A percentile compares a stretch with the other conserved stretches of the same genome.
Conservation (phyloP, 2,329 filamentous ascomycete species). For the Hypoxylon sp. region DNA sequence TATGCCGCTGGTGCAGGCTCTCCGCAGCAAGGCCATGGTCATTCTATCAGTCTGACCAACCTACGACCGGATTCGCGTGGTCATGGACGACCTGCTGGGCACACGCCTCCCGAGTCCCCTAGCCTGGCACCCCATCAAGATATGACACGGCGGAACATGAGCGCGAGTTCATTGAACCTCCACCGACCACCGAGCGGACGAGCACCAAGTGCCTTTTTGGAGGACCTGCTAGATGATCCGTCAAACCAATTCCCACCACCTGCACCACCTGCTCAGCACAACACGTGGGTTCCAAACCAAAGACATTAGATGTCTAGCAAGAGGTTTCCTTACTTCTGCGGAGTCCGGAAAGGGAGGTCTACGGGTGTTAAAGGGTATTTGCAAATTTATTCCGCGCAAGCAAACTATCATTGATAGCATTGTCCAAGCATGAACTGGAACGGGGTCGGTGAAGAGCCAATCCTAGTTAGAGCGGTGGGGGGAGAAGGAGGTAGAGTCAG, state of each 20-base stretch:
- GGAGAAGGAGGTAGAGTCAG: constrained; percentile 7
- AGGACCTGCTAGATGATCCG: constrained; percentile 89
- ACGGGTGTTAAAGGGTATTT: constrained; percentile 37
- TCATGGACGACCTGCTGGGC: constrained; percentile 63
- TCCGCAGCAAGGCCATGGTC: constrained; percentile 62
- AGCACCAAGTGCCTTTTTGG: constrained; percentile 89
- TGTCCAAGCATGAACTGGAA: constrained; percentile 22
- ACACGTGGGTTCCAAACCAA: constrained; percentile 49
- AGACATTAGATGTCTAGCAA: constrained; percentile 36
- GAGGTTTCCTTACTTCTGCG: constrained; percentile 30
- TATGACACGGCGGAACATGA: constrained; percentile 60
- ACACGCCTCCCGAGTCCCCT: constrained; percentile 77
- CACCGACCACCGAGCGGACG: constrained; percentile 76
- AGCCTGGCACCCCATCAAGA: constrained; percentile 60
- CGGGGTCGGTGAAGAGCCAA: constrained; percentile 14
- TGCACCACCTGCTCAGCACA: constrained; percentile 45
- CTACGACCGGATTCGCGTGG: constrained; percentile 72
- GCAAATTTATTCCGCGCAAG: constrained; percentile 22
- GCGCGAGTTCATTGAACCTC: constrained; percentile 77
- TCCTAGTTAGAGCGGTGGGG: constrained; percentile 18
- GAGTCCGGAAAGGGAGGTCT: constrained; percentile 36
- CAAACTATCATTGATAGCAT: constrained; percentile 28
- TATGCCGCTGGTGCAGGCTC: constrained; percentile 79
- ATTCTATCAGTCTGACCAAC: constrained; percentile 73
- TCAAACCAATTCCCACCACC: constrained; percentile 64